Percentiles rank a stretch among this genome's conserved stretches.
Conservation (phyloP, 805 yeast genomes). For the Saturnispora saitoi region DNA sequence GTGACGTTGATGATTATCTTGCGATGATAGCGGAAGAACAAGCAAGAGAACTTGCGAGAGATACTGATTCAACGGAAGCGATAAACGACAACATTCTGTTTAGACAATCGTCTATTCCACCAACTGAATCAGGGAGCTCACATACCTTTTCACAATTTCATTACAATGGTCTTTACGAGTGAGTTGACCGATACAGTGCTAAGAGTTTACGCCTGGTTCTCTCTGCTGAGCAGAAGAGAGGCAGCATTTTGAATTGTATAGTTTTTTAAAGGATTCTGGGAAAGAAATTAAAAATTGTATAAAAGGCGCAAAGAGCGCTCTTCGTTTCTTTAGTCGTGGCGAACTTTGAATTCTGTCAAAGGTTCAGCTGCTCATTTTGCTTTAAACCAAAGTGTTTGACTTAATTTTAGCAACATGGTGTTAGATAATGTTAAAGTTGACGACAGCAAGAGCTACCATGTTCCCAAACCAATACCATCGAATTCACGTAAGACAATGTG, state of each 20-base stretch:
- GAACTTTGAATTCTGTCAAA: neutral
- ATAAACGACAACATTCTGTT: neutral
- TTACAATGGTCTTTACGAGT: constrained; percentile 4
- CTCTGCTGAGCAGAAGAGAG: constrained; percentile 2
- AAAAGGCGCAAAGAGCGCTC: neutral
- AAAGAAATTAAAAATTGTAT: neutral
- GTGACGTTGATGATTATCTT: constrained; percentile 6
- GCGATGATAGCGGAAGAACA: constrained; percentile 7
- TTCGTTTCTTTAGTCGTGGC: neutral
- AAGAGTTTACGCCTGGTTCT: neutral
- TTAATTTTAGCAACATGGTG: neutral
- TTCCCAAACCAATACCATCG: neutral
- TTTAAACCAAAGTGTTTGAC: neutral
- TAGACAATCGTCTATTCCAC: neutral
- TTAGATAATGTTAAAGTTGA: neutral
- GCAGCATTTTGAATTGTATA: neutral
- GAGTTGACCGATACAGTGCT: neutral
- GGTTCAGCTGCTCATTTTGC: neutral
- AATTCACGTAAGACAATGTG: neutral
- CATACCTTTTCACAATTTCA: neutral
- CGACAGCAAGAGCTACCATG: neutral
- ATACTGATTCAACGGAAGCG: neutral
- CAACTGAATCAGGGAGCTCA: neutral
- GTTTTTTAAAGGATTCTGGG: neutral
- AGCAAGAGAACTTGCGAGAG: neutral